Conservation (phyloP, 345 rosid species). For the Anastatica hierochuntica region DNA sequence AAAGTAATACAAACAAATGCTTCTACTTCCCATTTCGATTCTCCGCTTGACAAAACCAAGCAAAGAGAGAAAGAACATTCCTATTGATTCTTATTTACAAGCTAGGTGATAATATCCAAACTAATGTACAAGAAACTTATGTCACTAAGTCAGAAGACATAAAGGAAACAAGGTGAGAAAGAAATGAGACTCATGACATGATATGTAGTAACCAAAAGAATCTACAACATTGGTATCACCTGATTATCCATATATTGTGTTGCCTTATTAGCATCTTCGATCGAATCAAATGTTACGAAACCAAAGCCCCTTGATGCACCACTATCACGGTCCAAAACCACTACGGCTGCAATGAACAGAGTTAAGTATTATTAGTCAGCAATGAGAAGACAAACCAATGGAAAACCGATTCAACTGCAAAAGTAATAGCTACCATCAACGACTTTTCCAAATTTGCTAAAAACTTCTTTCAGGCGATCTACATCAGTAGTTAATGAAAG, state of each 20-base stretch:
- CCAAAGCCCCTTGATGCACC: constrained; percentile 22
- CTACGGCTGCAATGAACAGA: constrained; percentile 15
- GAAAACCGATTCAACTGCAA: neutral
- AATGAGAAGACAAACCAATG: constrained; percentile 1
- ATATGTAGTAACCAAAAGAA: constrained; percentile 7
- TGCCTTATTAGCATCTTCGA: constrained; percentile 20
- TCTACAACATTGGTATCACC: constrained; percentile 13
- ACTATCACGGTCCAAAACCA: constrained; percentile 25
- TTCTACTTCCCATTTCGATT: neutral
- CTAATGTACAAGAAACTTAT: neutral
- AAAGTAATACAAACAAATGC: neutral
- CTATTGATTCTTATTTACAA: neutral
- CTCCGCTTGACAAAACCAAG: neutral
- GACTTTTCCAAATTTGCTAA: constrained; percentile 24
- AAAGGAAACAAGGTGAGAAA: neutral
- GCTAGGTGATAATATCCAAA: neutral
- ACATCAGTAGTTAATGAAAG: constrained; percentile 18
- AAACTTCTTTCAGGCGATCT: constrained; percentile 17
- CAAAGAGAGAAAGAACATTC: neutral
- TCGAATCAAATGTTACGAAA: constrained; percentile 20
- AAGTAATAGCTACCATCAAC: constrained; percentile 17
- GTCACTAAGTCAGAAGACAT: neutral
- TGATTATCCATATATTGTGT: constrained; percentile 8
- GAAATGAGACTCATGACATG: neutral
- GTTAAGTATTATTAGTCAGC: neutral